These are phyloP conservation scores for Claviceps fusiformis DNA, from an alignment of 2,329 filamentous ascomycete genomes.

Conservation along the genomic window DNA sequence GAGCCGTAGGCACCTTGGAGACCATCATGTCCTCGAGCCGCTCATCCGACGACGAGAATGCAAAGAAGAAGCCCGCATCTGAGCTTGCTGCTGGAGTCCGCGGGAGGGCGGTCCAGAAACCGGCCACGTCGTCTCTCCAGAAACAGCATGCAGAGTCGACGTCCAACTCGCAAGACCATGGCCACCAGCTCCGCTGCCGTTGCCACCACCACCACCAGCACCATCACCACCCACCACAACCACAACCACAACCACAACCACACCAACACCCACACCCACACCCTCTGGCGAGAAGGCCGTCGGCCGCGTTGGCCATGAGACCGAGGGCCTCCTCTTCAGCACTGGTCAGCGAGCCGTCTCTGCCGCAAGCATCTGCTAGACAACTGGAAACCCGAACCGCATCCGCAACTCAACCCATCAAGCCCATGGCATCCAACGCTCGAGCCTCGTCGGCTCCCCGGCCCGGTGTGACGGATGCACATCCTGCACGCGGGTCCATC, in stretches of 20 bases:
- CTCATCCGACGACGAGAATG: slow-evolving; percentile 48
- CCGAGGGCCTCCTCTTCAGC: slow-evolving; percentile 26
- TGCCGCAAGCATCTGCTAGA: slow-evolving; percentile 41
- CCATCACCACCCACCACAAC: too few relatives aligned
- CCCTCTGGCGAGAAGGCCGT: slow-evolving; percentile 13
- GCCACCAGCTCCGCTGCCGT: too few relatives aligned
- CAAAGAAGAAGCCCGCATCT: slow-evolving; percentile 44
- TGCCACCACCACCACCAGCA: too few relatives aligned
- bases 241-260: too few relatives aligned
- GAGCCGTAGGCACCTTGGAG: slow-evolving; percentile 48
- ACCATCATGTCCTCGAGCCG: slow-evolving; percentile 55
- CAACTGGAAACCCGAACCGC: slow-evolving; percentile 33
- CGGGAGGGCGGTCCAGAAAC: slow-evolving; percentile 33
- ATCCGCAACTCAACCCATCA: slow-evolving; percentile 3
- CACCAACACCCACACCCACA: too few relatives aligned
- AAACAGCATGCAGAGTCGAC: slow-evolving; percentile 17
- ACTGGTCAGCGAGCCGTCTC: slow-evolving; percentile 41
- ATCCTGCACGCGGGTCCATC: slow-evolving; percentile 15
- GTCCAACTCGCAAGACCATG: slow-evolving; percentile 11
- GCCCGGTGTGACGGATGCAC: slow-evolving; percentile 14
- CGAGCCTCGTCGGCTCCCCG: neutral
- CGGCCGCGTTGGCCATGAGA: slow-evolving; percentile 24
- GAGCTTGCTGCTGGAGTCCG: slow-evolving; percentile 42
- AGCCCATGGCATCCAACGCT: neutral
- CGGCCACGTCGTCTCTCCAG: slow-evolving; percentile 15